Conservation (phyloP, 345 rosid species). For the Pugionium dolabratum region DNA sequence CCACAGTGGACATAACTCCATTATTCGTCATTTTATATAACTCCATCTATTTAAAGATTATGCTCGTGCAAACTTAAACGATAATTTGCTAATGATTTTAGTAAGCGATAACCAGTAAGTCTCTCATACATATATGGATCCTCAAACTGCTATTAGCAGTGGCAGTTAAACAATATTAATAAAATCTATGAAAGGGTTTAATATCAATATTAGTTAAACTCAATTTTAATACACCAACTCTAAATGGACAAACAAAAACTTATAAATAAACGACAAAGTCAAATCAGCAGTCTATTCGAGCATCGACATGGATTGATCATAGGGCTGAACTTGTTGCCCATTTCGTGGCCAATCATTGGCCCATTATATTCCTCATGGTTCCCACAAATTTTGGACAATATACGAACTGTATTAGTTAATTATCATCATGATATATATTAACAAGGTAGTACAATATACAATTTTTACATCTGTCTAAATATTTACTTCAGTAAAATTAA, state of each 20-base stretch:
- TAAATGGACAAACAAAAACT: conserved; percentile 31
- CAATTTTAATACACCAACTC: conserved; percentile 33
- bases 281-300: conserved; percentile 28
- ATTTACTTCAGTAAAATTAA: no score
- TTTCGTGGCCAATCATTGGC: conserved; percentile 19
- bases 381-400: conserved; percentile 28
- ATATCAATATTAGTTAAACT: no score
- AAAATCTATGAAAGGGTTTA: no score
- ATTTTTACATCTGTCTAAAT: no score
- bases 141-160: background rate
- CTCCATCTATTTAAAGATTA: conserved; percentile 20
- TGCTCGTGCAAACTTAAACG: conserved; percentile 32
- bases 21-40: conserved; percentile 7
- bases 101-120: conserved; percentile 10
- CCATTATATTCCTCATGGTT: conserved; percentile 24
- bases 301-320: conserved; percentile 35
- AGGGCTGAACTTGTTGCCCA: conserved; percentile 22
- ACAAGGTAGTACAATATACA: no score
- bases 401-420: background rate
- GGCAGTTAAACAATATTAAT: no score
- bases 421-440: no score
- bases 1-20: conserved; percentile 7
- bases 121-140: no score
- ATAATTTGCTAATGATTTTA: background rate
- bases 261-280: conserved; percentile 34